Conservation (phyloP, 495 filamentous ascomycete genomes). For the Patellaria atrata region DNA sequence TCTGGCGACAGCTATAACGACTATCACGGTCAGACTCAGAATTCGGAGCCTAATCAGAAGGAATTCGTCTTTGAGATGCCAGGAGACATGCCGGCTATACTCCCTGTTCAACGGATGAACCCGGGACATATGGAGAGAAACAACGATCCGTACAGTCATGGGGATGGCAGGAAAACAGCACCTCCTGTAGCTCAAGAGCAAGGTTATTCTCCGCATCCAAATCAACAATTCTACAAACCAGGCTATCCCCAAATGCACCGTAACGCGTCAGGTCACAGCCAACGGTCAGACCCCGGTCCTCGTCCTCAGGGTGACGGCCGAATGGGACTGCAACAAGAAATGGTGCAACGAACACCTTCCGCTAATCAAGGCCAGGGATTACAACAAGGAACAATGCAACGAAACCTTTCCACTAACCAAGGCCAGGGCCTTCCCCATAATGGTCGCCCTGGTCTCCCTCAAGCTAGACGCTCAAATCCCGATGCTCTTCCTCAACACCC, state of each 20-base stretch:
- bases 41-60: no score
- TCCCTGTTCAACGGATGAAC: constrained; percentile 31
- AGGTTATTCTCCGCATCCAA: constrained; percentile 1
- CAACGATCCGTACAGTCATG: constrained; percentile 22
- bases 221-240: constrained; percentile 9
- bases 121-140: constrained; percentile 6
- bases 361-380: no score
- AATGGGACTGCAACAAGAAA: no score
- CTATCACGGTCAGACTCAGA: no score
- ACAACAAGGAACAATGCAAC: no score
- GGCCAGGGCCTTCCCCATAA: constrained; percentile 1
- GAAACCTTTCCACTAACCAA: no score
- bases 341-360: no score
- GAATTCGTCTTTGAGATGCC: constrained; percentile 57
- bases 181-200: constrained; percentile 9
- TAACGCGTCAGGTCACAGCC: constrained; percentile 15
- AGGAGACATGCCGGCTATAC: constrained; percentile 34
- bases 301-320: no score
- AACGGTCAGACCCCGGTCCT: constrained; percentile 21
- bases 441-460: constrained; percentile 20
- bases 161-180: constrained; percentile 19
- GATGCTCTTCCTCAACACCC: constrained; percentile 69
- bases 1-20: constrained; percentile 30
- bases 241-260: constrained; percentile 15
- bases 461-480: constrained; percentile 30